Evolutionary conservation across 345 rosid genomes (phyloP).

Genomic region (Pistacia integerrima): DNA sequence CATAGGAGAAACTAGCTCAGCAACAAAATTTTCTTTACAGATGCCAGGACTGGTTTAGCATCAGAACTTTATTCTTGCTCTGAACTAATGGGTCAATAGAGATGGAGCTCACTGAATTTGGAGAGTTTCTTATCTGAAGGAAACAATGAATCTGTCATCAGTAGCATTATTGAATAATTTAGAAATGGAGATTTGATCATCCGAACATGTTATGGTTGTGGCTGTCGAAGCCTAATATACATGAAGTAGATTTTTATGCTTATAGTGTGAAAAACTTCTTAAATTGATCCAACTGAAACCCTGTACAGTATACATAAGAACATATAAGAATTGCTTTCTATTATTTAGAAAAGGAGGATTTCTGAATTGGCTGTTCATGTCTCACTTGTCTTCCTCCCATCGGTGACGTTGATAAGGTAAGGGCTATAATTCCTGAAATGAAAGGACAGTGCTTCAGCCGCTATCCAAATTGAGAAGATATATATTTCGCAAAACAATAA

Average conservation of each 20-base stretch:
- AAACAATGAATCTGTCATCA: not conserved
- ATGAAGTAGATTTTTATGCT: no score
- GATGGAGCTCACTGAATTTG: not conserved
- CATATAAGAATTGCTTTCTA: no score
- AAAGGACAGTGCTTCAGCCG: not conserved
- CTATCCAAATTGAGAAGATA: not conserved
- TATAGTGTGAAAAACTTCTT: no score
- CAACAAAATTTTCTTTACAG: not conserved
- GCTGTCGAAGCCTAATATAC: no score
- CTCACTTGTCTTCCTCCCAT: not conserved
- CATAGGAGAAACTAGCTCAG: not conserved
- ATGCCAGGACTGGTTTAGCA: not conserved
- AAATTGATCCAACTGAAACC: no score
- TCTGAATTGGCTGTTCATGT: not conserved
- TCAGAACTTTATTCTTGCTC: no score
- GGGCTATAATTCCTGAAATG: not conserved
- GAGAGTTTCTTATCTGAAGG: not conserved
- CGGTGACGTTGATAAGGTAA: not conserved
- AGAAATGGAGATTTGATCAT: no score
- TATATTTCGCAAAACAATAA: not conserved
- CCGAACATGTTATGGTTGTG: no score
- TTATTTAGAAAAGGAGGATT: no score
- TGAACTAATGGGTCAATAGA: no score
- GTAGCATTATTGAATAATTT: no score
- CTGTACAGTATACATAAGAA: no score